These are phyloP conservation scores for Rhypophila decipiens DNA, from an alignment of 495 filamentous ascomycete species.

Conservation along the genomic window DNA sequence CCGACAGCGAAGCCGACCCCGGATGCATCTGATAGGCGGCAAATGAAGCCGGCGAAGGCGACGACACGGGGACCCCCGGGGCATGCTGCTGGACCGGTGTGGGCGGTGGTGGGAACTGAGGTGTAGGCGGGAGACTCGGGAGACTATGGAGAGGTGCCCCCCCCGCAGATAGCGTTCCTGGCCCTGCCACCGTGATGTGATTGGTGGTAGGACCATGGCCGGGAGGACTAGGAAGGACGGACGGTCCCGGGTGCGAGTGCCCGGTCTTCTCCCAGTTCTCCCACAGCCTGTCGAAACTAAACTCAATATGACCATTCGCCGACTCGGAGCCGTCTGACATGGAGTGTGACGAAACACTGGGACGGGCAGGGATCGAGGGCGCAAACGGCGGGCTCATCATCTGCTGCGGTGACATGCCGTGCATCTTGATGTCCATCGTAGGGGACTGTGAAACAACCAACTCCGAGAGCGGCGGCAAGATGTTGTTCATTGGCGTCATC, in stretches of 20 bases:
- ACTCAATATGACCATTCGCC: constrained; percentile 35
- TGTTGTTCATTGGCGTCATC: constrained; percentile 5
- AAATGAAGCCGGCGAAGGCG: too few relatives aligned
- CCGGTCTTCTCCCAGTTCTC: constrained; percentile 33
- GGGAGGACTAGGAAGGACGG: background rate
- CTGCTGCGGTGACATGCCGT: constrained; percentile 13
- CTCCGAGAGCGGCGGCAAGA: constrained; percentile 13
- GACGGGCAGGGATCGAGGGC: constrained; percentile 1
- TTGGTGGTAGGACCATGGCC: too few relatives aligned
- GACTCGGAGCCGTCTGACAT: constrained; percentile 11
- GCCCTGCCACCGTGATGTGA: too few relatives aligned
- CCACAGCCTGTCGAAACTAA: constrained; percentile 54
- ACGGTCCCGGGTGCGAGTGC: constrained; percentile 13
- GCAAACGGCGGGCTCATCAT: background rate
- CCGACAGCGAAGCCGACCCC: too few relatives aligned
- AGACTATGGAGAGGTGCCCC: too few relatives aligned
- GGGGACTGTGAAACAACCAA: constrained; percentile 10
- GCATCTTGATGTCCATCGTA: constrained; percentile 10
- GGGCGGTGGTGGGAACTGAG: too few relatives aligned
- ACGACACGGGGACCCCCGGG: too few relatives aligned
- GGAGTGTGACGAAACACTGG: constrained; percentile 13
- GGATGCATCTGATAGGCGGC: too few relatives aligned
- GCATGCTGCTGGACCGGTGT: too few relatives aligned
- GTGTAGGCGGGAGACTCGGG: too few relatives aligned
- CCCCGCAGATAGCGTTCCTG: too few relatives aligned